Base-by-base conservation (phyloP, 2,329 filamentous ascomycete genomes). In the Colletotrichum trifolii region DNA sequence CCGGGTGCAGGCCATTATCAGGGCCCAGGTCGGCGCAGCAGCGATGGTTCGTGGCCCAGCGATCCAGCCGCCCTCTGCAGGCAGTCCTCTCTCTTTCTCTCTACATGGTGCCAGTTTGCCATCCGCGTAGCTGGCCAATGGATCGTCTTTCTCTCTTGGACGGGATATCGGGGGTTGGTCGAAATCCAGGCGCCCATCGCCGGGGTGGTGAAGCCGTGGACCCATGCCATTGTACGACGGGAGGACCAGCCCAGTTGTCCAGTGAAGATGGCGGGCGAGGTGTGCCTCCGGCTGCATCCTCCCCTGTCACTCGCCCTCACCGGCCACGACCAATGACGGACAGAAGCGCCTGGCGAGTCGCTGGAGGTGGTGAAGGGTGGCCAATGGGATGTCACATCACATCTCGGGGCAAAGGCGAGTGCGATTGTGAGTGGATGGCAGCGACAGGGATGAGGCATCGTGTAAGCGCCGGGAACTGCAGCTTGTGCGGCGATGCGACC, bases 401-500 rank as follows among this genome's bases (percentile, higher is more conserved):
- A 40, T 34, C 34, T 47, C 4, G 46, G 49, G 50, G 13, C 6
- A 35, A 34, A 52, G 56, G 47, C 46, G 49, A 35, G 11, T 35
- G 38, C 54, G 53, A 49, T 50, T 15, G 43, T 53, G 42, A 54
- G 61, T 54, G 25, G 54, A 53, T 56, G 52, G 58, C 38, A 42
- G 40, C 46, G 43, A 49, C 66, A 68, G 54, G 66, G 66, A 53
- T 68, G 17, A 25, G 35, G 53, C 43, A 33, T 39, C 34, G 53
- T 67, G 66, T 68, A 68, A 68, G 66, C 66, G 66, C 66, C 64
- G 63, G 50, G 46, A 36, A 56, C 46, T 61, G 43, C 47, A 56
- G 58, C 12, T 56, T 43, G 56, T 34, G 46, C 39, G 38, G 25
- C 47, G 35, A 59, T 59, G 56, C 42, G 35, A 54, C 60, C 48